Conservation (phyloP, 768 basidiomycete genomes). For the Pleurotus cornucopiae region DNA sequence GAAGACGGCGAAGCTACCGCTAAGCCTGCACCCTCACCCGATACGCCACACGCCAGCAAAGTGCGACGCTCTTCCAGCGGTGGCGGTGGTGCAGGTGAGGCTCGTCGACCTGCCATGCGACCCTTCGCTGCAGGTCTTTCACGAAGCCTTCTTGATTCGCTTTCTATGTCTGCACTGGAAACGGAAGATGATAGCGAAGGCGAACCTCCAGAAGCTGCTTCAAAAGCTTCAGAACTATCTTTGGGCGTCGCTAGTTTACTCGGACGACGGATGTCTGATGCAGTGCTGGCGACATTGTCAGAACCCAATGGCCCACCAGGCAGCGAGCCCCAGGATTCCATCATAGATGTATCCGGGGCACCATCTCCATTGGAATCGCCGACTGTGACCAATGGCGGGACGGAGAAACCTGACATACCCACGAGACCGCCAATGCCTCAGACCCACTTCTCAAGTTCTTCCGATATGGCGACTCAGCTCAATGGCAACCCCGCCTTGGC, state of each 20-base stretch:
- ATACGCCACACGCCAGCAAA: neutral
- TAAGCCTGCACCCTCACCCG: slow-evolving; percentile 2
- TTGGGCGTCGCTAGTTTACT: slow-evolving; percentile 29
- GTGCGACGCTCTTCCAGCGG: neutral
- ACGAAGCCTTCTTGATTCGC: slow-evolving; percentile 20
- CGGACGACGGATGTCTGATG: slow-evolving; percentile 39
- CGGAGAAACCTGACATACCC: slow-evolving; percentile 8
- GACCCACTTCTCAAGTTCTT: slow-evolving; percentile 29
- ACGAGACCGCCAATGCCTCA: slow-evolving; percentile 15
- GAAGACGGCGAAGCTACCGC: slow-evolving; percentile 16
- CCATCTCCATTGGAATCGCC: slow-evolving; percentile 5
- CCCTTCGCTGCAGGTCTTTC: slow-evolving; percentile 10
- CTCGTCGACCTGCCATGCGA: slow-evolving; percentile 14
- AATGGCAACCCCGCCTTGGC: slow-evolving; percentile 39
- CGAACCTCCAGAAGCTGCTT: slow-evolving; percentile 21
- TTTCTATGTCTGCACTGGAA: slow-evolving; percentile 53
- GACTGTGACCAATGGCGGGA: slow-evolving; percentile 9
- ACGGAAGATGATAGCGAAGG: slow-evolving; percentile 39
- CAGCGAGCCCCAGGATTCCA: slow-evolving; percentile 11
- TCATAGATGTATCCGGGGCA: slow-evolving; percentile 4
- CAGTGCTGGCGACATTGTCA: slow-evolving; percentile 27
- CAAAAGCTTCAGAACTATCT: slow-evolving; percentile 15
- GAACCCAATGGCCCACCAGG: slow-evolving; percentile 11
- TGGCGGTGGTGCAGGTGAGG: slow-evolving; percentile 8
- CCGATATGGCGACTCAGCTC: slow-evolving; percentile 39